Conservation (phyloP, 129 eudicot species). For the Artemisia tridentata region DNA sequence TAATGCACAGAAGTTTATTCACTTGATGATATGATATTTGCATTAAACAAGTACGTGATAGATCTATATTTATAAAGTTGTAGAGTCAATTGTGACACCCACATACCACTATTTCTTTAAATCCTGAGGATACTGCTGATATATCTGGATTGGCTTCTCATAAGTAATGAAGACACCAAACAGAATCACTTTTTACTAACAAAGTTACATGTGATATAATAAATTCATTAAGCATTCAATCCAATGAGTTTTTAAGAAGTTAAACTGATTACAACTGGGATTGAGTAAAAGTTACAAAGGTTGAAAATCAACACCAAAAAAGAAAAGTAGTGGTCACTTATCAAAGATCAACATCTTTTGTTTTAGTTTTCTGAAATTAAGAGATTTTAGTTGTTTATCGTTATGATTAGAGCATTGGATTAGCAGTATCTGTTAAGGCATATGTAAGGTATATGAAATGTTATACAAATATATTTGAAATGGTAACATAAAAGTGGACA, state of each 20-base stretch:
- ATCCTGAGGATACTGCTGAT: no score
- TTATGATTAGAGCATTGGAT: no score
- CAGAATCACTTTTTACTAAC: no score
- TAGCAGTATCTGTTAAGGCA: no score
- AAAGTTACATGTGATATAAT: no score
- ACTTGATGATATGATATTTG: neutral
- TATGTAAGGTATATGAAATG: no score
- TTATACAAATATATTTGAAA: no score
- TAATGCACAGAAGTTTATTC: neutral
- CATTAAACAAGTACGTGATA: neutral
- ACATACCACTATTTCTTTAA: no score
- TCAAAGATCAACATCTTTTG: neutral
- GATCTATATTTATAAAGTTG: conserved; percentile 8
- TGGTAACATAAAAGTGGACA: no score
- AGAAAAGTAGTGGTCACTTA: neutral
- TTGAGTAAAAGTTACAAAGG: neutral
- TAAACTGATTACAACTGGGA: conserved; percentile 1
- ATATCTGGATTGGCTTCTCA: no score
- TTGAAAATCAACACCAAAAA: neutral
- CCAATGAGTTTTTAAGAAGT: neutral
- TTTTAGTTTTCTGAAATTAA: neutral
- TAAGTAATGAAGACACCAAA: no score
- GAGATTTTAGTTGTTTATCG: no score
- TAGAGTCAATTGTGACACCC: neutral
- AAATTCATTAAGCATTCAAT: neutral